phyloP scores from a whole-genome alignment of 2,329 filamentous ascomycete genomes.

The Eutypa lata region DNA sequence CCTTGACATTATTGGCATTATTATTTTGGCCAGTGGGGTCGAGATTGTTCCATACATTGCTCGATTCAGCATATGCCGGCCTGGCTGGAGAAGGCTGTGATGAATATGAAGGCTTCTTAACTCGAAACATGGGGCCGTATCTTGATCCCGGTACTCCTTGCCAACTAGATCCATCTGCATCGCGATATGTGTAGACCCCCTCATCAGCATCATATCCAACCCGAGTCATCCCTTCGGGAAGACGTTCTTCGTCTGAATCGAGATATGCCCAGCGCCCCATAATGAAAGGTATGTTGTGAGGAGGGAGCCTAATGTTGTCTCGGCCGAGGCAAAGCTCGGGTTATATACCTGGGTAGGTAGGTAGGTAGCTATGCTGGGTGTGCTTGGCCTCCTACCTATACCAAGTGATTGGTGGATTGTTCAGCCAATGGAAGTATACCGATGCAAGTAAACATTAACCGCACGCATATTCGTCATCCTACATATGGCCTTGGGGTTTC shows the following conservation, averaged over 20 bases:
- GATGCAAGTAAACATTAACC: no score
- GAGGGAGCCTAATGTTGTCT: not conserved
- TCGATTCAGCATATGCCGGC: not conserved
- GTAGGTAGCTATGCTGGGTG: not conserved
- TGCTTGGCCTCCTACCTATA: no score
- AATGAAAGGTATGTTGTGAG: not conserved
- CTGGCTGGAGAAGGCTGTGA: not conserved
- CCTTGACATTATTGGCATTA: no score
- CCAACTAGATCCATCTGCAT: not conserved
- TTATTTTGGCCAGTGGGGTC: no score
- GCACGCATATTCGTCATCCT: no score
- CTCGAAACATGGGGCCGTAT: not conserved
- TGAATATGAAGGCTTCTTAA: not conserved
- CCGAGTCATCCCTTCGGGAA: not conserved
- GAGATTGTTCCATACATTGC: no score
- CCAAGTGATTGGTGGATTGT: no score
- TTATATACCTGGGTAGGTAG: not conserved
- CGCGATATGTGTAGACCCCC: not conserved
- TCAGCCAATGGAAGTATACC: no score
- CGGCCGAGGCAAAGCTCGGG: no score
- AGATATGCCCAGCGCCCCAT: not conserved
- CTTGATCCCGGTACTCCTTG: not conserved
- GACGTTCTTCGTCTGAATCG: not conserved
- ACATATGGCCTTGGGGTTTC: no score
- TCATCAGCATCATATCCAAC: not conserved